Percentiles rank a stretch among this genome's conserved stretches.
These are phyloP conservation scores for Uronychia setigera DNA, from an alignment of 73 alveolate species.

Conservation along the genomic window DNA sequence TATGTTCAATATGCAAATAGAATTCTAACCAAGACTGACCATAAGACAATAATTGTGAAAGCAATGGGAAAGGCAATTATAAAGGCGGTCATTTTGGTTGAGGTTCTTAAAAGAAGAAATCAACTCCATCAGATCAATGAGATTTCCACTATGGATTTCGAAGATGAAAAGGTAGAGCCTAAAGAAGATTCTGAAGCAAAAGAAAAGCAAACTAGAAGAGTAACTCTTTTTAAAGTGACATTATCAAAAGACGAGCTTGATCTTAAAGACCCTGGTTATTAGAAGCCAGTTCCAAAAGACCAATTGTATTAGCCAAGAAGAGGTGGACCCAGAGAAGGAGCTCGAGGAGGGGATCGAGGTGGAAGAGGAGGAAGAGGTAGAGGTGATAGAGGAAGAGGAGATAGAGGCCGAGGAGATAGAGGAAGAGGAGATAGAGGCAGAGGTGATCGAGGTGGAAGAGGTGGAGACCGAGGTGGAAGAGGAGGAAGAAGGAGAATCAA, in stretches of 20 bases:
- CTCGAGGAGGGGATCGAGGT: not conserved
- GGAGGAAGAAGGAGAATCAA: no score
- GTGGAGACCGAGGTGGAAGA: no score
- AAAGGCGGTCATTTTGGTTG: constrained; percentile 48
- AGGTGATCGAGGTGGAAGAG: not conserved
- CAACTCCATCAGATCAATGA: constrained; percentile 28
- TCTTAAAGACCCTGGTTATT: constrained; percentile 23
- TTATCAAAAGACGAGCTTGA: constrained; percentile 22
- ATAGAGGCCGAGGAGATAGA: not conserved
- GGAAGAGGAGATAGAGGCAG: not conserved
- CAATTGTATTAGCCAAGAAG: not conserved
- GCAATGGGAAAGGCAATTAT: constrained; percentile 55
- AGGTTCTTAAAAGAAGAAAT: constrained; percentile 32
- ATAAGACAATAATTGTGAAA: not conserved
- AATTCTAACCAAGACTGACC: constrained; percentile 29
- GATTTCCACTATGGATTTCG: constrained; percentile 2
- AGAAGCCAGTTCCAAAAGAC: constrained; percentile 14
- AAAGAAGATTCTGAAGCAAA: not conserved
- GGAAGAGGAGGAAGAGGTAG: not conserved
- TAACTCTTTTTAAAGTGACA: constrained; percentile 12
- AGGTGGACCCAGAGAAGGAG: not conserved
- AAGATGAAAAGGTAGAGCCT: constrained; percentile 26
- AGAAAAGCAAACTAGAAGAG: constrained; percentile 23
- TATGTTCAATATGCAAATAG: constrained; percentile 21
- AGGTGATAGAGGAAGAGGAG: not conserved